phyloP scores from a whole-genome alignment of 306 rosid genomes.

The Crotalaria pallida region DNA sequence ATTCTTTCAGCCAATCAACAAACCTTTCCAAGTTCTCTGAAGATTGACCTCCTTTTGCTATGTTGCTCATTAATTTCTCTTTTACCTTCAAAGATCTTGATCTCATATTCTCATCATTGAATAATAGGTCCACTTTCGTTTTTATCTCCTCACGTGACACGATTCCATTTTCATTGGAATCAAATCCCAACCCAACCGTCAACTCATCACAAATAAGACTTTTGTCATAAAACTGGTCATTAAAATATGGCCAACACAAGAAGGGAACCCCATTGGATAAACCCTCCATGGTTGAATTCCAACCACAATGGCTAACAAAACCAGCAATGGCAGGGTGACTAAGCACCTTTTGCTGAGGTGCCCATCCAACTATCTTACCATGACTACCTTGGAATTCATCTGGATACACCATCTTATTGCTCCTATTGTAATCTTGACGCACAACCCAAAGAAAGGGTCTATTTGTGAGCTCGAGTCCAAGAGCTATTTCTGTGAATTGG shows the following conservation, averaged over 20 bases:
- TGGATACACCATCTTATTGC: not conserved
- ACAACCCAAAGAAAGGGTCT: slow-evolving; percentile 49
- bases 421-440: not conserved
- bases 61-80: not conserved
- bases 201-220: slow-evolving; percentile 33
- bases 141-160: slow-evolving; percentile 19
- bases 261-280: slow-evolving; percentile 34
- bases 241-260: slow-evolving; percentile 36
- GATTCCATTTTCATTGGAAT: slow-evolving; percentile 18
- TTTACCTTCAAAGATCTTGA: slow-evolving; percentile 1
- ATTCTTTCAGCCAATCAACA: slow-evolving; percentile 33
- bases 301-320: slow-evolving; percentile 50
- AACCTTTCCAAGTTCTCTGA: slow-evolving; percentile 24
- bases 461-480: slow-evolving; percentile 22
- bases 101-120: slow-evolving; percentile 6
- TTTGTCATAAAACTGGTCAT: slow-evolving; percentile 22
- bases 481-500: slow-evolving; percentile 27
- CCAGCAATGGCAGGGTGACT: slow-evolving; percentile 37
- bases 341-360: slow-evolving; percentile 39
- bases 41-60: slow-evolving; percentile 28
- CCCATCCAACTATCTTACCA: slow-evolving; percentile 35
- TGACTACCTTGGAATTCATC: slow-evolving; percentile 15
- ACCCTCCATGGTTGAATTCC: slow-evolving; percentile 47
- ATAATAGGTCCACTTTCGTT: slow-evolving; percentile 23
- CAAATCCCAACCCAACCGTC: slow-evolving; percentile 32